These are phyloP conservation scores for Rhodosporidiobolus odoratus DNA, from an alignment of 768 basidiomycete species.

Conservation along the genomic window DNA sequence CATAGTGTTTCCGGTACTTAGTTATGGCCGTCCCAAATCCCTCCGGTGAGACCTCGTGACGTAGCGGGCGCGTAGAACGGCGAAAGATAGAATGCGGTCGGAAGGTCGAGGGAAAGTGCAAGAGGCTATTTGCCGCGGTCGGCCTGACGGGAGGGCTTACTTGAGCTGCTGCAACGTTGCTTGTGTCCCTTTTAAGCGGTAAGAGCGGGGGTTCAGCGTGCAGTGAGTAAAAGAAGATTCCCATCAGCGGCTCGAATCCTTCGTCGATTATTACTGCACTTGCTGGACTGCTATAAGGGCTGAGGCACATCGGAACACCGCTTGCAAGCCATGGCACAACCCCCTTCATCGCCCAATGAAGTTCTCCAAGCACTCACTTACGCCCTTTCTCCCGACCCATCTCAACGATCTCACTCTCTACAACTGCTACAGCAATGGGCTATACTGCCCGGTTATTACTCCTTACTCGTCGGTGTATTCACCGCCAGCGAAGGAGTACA, in stretches of 20 bases:
- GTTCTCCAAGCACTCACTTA: constrained; percentile 15
- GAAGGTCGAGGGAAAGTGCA: not conserved
- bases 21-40: too few relatives aligned
- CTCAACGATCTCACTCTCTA: not conserved
- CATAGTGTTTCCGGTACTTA: too few relatives aligned
- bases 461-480: constrained; percentile 26
- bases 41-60: too few relatives aligned
- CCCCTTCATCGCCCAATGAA: not conserved
- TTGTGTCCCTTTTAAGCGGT: too few relatives aligned
- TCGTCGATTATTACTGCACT: too few relatives aligned
- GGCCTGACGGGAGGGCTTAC: too few relatives aligned
- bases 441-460: constrained; percentile 34
- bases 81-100: not conserved
- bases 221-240: not conserved
- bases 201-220: not conserved
- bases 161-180: too few relatives aligned
- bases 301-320: too few relatives aligned
- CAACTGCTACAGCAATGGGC: constrained; percentile 28
- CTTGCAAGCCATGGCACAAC: constrained; percentile 4
- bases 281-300: too few relatives aligned
- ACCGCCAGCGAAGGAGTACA: constrained; percentile 41
- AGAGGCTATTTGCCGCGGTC: too few relatives aligned
- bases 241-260: too few relatives aligned
- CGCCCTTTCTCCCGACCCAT: constrained; percentile 11
- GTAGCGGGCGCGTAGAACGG: not conserved